Conservation (phyloP, 2,329 filamentous ascomycete genomes). For the Talaromyces sp. region DNA sequence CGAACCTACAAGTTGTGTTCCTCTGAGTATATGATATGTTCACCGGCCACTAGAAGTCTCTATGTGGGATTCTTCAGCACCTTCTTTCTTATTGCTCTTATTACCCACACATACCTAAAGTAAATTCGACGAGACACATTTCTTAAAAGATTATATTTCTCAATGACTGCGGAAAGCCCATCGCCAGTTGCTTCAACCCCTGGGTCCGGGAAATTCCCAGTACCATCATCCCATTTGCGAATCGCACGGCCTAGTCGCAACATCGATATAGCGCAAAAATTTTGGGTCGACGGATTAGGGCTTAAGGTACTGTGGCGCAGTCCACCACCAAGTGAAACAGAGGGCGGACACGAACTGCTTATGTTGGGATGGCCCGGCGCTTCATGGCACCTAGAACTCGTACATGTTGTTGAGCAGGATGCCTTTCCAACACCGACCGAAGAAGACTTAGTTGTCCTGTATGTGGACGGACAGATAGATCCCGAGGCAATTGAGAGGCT, state of each 20-base stretch:
- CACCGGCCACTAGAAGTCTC: too few species aligned
- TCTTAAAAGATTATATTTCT: neutral
- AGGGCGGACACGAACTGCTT: slow-evolving; percentile 38
- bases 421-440: slow-evolving; percentile 32
- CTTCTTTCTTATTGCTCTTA: neutral
- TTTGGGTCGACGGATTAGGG: neutral
- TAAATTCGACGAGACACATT: neutral
- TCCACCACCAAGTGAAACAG: slow-evolving; percentile 18
- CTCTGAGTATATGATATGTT: too few species aligned
- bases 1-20: too few species aligned
- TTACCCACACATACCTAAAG: neutral
- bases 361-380: slow-evolving; percentile 41
- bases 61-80: too few species aligned
- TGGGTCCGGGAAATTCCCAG: neutral
- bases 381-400: slow-evolving; percentile 48
- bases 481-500: neutral
- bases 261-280: neutral
- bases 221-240: neutral
- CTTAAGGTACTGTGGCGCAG: neutral
- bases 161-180: neutral
- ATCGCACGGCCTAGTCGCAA: neutral
- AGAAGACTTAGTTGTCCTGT: slow-evolving; percentile 33
- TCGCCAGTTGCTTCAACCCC: neutral
- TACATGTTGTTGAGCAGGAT: slow-evolving; percentile 31
- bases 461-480: neutral